A percentile compares a stretch with the other conserved stretches of the same genome.
Conservation (phyloP, 257 asterid genomes). For the Primulina tabacum region DNA sequence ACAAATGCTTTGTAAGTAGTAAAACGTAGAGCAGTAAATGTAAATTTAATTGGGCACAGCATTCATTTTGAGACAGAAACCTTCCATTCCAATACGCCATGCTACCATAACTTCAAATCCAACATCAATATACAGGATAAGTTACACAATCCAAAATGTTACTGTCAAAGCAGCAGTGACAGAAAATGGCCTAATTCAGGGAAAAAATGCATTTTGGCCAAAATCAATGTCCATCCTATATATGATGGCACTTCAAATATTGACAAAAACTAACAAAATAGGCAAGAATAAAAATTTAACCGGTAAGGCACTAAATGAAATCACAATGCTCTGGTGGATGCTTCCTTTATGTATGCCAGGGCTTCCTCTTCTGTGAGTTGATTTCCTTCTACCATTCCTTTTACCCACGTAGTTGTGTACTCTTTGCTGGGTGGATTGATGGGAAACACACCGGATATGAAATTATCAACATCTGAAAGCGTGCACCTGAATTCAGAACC, state of each 20-base stretch:
- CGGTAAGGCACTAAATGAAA: neutral
- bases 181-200: neutral
- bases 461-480: constrained; percentile 46
- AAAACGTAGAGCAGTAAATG: too few relatives aligned
- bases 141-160: neutral
- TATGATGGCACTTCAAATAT: constrained; percentile 11
- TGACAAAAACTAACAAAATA: neutral
- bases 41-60: too few relatives aligned
- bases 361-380: constrained; percentile 79
- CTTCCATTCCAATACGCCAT: too few relatives aligned
- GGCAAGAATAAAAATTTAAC: constrained; percentile 2
- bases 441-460: constrained; percentile 53
- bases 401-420: constrained; percentile 56
- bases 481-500: constrained; percentile 55
- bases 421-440: constrained; percentile 59
- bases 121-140: neutral
- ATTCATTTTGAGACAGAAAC: neutral
- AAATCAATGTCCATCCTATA: constrained; percentile 17
- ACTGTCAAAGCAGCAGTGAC: constrained; percentile 5
- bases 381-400: constrained; percentile 80
- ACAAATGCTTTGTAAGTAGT: too few relatives aligned
- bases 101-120: too few relatives aligned
- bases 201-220: neutral
- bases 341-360: constrained; percentile 56
- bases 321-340: constrained; percentile 57